A percentile compares a stretch with the other conserved stretches of the same genome.
Conservation (phyloP, 257 asterid species). For the Nicotiana paniculata region DNA sequence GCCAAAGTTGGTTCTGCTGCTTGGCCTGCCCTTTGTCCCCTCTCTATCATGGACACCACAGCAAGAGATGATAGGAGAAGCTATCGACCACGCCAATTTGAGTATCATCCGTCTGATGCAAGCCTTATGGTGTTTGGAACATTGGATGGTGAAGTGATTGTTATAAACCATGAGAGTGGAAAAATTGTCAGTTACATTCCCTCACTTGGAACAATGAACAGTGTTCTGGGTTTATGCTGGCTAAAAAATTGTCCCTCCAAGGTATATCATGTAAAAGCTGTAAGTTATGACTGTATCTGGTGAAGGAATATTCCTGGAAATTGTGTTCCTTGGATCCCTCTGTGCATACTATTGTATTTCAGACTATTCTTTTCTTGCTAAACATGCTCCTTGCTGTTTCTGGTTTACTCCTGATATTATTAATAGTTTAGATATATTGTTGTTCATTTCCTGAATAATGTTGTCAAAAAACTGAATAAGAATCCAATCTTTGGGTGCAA, state of each 20-base stretch:
- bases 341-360: neutral
- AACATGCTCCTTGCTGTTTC: slow-evolving; percentile 2
- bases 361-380: neutral
- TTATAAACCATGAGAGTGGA: slow-evolving; percentile 77
- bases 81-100: slow-evolving; percentile 86
- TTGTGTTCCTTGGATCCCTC: neutral
- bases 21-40: slow-evolving; percentile 70
- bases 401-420: neutral
- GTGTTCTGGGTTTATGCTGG: slow-evolving; percentile 92
- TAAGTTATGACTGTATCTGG: neutral
- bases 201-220: slow-evolving; percentile 82
- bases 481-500: neutral
- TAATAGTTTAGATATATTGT: neutral
- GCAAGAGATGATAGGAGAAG: slow-evolving; percentile 60
- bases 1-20: slow-evolving; percentile 79
- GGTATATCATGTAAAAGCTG: slow-evolving; percentile 33
- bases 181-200: slow-evolving; percentile 66
- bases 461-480: neutral
- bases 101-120: slow-evolving; percentile 91
- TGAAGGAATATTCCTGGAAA: slow-evolving; percentile 2
- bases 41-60: slow-evolving; percentile 37
- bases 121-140: slow-evolving; percentile 96
- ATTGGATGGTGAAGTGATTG: slow-evolving; percentile 84
- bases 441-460: slow-evolving; percentile 5
- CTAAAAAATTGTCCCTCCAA: slow-evolving; percentile 71